phyloP scores from a whole-genome alignment of 2,329 filamentous ascomycete species.

The Alternaria burnsii region DNA sequence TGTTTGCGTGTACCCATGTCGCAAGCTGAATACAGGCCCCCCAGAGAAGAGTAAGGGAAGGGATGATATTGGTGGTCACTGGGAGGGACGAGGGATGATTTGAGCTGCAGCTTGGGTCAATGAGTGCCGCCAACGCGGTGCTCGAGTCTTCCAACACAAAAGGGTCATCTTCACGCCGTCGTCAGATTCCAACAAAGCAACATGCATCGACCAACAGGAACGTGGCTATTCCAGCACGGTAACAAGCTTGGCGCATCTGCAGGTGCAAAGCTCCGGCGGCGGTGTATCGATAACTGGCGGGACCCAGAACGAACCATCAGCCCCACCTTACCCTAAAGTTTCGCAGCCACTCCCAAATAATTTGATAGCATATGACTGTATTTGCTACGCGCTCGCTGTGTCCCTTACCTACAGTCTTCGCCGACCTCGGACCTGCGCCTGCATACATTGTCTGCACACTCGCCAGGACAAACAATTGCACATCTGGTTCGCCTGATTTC shows the following conservation, averaged over 20 bases:
- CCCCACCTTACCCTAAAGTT: slow-evolving; percentile 14
- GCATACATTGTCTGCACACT: neutral
- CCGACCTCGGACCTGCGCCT: slow-evolving; percentile 12
- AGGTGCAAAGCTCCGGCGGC: slow-evolving; percentile 9
- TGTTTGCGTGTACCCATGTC: slow-evolving; percentile 4
- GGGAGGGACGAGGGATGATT: neutral
- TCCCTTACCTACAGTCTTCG: neutral
- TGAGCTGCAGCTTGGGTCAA: slow-evolving; percentile 4
- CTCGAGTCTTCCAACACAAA: neutral
- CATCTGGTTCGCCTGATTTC: slow-evolving; percentile 1
- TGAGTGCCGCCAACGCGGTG: slow-evolving; percentile 1
- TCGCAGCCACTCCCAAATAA: slow-evolving; percentile 19
- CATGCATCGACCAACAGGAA: slow-evolving; percentile 11
- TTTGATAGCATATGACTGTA: slow-evolving; percentile 24
- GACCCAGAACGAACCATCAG: slow-evolving; percentile 6
- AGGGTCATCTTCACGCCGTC: slow-evolving; percentile 2
- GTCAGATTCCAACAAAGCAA: slow-evolving; percentile 3
- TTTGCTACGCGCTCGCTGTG: neutral
- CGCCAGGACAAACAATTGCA: neutral
- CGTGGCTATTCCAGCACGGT: neutral
- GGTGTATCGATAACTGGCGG: slow-evolving; percentile 16
- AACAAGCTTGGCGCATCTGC: slow-evolving; percentile 13
- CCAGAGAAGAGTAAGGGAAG: neutral
- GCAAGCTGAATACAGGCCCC: slow-evolving; percentile 6
- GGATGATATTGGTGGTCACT: neutral